A percentile compares a stretch with the other conserved stretches of the same genome.
Evolutionary conservation across 768 basidiomycete genomes (phyloP).

Genomic region (Rhodotorula kratochvilovae): DNA sequence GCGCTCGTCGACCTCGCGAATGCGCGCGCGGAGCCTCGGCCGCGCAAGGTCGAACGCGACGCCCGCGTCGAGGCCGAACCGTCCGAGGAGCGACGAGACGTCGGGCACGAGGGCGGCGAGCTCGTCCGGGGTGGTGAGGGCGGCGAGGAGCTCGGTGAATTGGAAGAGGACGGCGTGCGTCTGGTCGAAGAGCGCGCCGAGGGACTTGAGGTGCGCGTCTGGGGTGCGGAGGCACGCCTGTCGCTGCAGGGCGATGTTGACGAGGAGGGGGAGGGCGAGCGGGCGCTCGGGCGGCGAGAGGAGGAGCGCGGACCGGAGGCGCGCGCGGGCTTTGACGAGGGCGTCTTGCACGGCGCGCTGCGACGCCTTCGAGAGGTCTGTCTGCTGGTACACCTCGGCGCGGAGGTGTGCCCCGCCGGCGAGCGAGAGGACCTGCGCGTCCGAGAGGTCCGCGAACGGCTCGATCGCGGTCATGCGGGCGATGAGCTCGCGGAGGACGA

Average conservation of each 20-base stretch:
- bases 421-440: constrained; percentile 82
- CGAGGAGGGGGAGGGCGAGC: constrained; percentile 78
- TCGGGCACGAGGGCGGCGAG: constrained; percentile 73
- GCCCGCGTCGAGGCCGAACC: constrained; percentile 74
- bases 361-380: constrained; percentile 38
- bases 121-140: constrained; percentile 62
- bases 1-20: constrained; percentile 28
- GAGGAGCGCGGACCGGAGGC: constrained; percentile 46
- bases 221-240: constrained; percentile 67
- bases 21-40: constrained; percentile 50
- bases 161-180: constrained; percentile 87
- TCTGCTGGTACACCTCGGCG: constrained; percentile 62
- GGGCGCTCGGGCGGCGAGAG: constrained; percentile 46
- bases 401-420: constrained; percentile 82
- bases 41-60: constrained; percentile 93
- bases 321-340: constrained; percentile 44
- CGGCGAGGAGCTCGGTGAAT: constrained; percentile 77
- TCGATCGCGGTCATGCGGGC: constrained; percentile 94
- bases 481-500: constrained; percentile 86
- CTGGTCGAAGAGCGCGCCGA: constrained; percentile 87
- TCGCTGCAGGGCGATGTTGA: constrained; percentile 86
- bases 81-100: constrained; percentile 64
- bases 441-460: constrained; percentile 80
- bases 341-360: constrained; percentile 43
- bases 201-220: constrained; percentile 74